A percentile compares a stretch with the other conserved stretches of the same genome.
phyloP scores from a whole-genome alignment of 176 grass and related monocot species.

The Cymbopogon citratus region DNA sequence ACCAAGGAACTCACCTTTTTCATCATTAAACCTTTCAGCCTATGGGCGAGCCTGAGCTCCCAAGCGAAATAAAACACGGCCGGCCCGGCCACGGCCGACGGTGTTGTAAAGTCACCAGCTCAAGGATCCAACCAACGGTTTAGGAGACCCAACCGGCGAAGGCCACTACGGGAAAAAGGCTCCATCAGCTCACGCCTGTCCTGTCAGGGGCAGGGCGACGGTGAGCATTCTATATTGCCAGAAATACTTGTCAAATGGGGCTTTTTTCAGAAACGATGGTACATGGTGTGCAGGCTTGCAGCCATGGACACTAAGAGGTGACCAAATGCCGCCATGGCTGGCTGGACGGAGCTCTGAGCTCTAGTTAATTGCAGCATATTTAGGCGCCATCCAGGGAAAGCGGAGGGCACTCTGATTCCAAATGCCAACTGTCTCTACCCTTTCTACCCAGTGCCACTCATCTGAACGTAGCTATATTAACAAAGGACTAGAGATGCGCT shows the following conservation, averaged over 20 bases:
- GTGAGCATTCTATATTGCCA: not conserved
- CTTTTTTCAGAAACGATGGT: constrained; percentile 23
- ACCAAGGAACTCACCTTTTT: constrained; percentile 26
- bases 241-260: constrained; percentile 26
- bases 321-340: not conserved
- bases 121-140: constrained; percentile 21
- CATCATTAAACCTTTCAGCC: not conserved
- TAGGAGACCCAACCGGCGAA: constrained; percentile 14
- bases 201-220: not conserved
- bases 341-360: constrained; percentile 9
- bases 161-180: constrained; percentile 1
- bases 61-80: not conserved
- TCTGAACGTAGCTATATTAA: not conserved
- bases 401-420: not conserved
- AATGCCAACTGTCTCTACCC: constrained; percentile 10
- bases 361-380: constrained; percentile 34
- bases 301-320: constrained; percentile 11
- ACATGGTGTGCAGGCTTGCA: constrained; percentile 12
- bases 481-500: constrained; percentile 22
- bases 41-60: too few relatives aligned
- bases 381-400: constrained; percentile 33
- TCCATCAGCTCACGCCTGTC: not conserved
- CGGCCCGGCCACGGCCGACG: not conserved
- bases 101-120: not conserved
- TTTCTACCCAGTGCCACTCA: not conserved